Evolutionary conservation across 176 grass and related monocot species (phyloP).

Genomic region (Oryza glaberrima): DNA sequence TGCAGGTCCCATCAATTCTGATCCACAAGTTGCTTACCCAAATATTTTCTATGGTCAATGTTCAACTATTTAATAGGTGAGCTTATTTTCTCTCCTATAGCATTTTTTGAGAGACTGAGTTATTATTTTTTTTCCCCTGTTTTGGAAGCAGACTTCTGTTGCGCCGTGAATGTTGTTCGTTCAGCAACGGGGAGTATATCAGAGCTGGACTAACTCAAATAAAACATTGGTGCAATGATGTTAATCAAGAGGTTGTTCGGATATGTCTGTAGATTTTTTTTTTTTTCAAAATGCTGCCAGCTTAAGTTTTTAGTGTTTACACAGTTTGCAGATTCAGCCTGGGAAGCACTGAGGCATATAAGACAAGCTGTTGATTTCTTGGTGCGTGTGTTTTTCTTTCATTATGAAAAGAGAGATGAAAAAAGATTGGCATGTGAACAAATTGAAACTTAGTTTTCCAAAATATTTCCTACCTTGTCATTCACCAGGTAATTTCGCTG

Average conservation of each 20-base stretch:
- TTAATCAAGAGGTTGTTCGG: constrained; percentile 68
- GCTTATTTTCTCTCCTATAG: constrained; percentile 21
- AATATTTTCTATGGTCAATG: constrained; percentile 78
- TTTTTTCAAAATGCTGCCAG: constrained; percentile 16
- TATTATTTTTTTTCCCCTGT: constrained; percentile 18
- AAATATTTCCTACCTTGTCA: neutral
- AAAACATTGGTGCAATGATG: constrained; percentile 72
- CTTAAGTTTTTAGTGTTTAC: constrained; percentile 49
- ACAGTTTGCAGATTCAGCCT: constrained; percentile 77
- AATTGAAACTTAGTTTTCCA: constrained; percentile 3
- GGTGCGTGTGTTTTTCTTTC: constrained; percentile 42
- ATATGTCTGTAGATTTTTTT: constrained; percentile 1
- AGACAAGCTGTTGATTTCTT: constrained; percentile 83
- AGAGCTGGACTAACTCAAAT: constrained; percentile 77
- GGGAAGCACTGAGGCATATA: constrained; percentile 79
- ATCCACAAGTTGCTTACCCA: constrained; percentile 78
- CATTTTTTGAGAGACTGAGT: constrained; percentile 29
- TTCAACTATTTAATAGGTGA: constrained; percentile 89
- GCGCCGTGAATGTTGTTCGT: constrained; percentile 84
- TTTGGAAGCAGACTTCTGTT: constrained; percentile 64
- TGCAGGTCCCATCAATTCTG: constrained; percentile 76
- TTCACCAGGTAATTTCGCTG: constrained; percentile 70
- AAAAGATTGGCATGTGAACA: neutral
- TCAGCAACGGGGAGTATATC: constrained; percentile 85
- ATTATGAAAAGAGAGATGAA: neutral